Evolutionary conservation across 805 yeast genomes (phyloP).

Genomic region (Yarrowia sp.): DNA sequence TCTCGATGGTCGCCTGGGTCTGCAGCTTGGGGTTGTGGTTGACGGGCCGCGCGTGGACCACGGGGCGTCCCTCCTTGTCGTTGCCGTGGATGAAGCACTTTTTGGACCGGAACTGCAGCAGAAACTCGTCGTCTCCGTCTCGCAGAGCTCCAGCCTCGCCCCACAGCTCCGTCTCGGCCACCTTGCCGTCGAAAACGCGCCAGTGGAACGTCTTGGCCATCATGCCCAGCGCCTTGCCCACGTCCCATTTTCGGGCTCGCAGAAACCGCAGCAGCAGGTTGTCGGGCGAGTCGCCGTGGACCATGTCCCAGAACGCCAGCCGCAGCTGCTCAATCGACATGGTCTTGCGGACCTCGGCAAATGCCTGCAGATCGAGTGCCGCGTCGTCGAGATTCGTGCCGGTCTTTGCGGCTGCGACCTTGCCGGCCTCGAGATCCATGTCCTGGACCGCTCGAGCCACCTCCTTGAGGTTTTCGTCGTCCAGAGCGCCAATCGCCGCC

Average conservation of each 20-base stretch:
- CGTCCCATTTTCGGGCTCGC: conserved; percentile 84
- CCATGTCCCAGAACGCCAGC: conserved; percentile 54
- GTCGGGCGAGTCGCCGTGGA: conserved; percentile 80
- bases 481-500: conserved; percentile 26
- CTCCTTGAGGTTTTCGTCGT: conserved; percentile 8
- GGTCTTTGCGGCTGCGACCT: background rate
- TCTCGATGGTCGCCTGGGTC: conserved; percentile 66
- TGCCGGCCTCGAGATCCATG: conserved; percentile 2
- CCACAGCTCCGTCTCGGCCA: conserved; percentile 58
- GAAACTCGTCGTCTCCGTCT: conserved; percentile 47
- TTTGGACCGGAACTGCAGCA: conserved; percentile 57
- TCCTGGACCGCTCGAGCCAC: conserved; percentile 1
- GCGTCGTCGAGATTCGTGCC: background rate
- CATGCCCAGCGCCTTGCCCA: conserved; percentile 67
- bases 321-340: conserved; percentile 44
- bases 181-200: conserved; percentile 61
- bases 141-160: conserved; percentile 66
- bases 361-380: background rate
- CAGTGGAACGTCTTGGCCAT: conserved; percentile 67
- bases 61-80: conserved; percentile 72
- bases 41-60: conserved; percentile 76
- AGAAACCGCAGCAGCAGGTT: conserved; percentile 70
- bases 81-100: conserved; percentile 76
- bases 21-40: conserved; percentile 69
- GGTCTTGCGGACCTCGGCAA: conserved; percentile 6